These are phyloP conservation scores for Fusarium sp. DNA, from an alignment of 2,329 filamentous ascomycete genomes.

Conservation along the genomic window DNA sequence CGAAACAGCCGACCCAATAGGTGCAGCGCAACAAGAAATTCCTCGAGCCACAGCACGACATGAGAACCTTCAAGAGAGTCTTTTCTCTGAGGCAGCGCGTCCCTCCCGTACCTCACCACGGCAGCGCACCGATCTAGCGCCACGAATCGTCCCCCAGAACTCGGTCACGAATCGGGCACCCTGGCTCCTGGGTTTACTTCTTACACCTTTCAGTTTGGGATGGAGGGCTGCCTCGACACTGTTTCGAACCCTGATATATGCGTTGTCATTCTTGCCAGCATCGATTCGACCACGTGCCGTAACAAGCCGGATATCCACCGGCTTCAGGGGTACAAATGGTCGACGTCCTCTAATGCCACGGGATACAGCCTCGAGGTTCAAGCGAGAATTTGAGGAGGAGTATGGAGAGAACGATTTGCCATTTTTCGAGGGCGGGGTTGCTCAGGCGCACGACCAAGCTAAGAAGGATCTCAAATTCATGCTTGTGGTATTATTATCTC, in stretches of 20 bases:
- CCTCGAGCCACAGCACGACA: slow-evolving; percentile 73
- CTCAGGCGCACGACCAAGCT: slow-evolving; percentile 88
- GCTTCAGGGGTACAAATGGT: slow-evolving; percentile 72
- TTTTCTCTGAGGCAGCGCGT: slow-evolving; percentile 52
- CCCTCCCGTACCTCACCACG: slow-evolving; percentile 43
- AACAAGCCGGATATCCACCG: slow-evolving; percentile 64
- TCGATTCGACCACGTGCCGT: slow-evolving; percentile 66
- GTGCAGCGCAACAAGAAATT: slow-evolving; percentile 76
- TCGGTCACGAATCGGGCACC: slow-evolving; percentile 77
- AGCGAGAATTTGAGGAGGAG: slow-evolving; percentile 94
- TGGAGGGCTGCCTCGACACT: slow-evolving; percentile 77
- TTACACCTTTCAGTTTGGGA: slow-evolving; percentile 83
- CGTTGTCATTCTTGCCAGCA: slow-evolving; percentile 84
- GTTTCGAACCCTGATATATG: slow-evolving; percentile 78
- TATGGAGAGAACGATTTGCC: slow-evolving; percentile 79
- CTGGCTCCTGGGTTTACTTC: slow-evolving; percentile 79
- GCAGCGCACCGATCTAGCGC: slow-evolving; percentile 72
- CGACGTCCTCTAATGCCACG: slow-evolving; percentile 83
- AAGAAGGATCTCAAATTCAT: slow-evolving; percentile 94
- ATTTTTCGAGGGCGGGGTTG: slow-evolving; percentile 90
- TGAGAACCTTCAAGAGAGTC: slow-evolving; percentile 78
- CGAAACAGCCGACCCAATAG: slow-evolving; percentile 84
- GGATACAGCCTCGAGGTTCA: slow-evolving; percentile 89
- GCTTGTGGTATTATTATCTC: slow-evolving; percentile 87
- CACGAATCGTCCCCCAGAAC: slow-evolving; percentile 83